Evolutionary conservation across 169 alveolate species (phyloP), one percentile per base, ranked within the genome.

Genomic region (Plasmodium adleri): DNA sequence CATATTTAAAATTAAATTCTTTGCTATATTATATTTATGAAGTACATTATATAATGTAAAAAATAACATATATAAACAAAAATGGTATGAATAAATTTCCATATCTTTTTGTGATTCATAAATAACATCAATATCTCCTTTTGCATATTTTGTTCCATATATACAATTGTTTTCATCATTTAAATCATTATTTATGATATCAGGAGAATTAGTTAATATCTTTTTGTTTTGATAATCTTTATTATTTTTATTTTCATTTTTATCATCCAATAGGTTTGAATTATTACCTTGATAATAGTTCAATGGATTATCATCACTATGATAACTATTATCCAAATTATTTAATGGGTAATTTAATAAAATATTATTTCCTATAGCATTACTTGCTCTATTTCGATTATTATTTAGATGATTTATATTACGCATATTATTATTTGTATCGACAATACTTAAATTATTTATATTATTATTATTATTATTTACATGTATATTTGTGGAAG

Each of bases 41-140:
- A 86, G 71, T 62, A 86, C 64, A 13, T 86, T 71, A 63, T 45
- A 86, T 28, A 86, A 67, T 5, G 88, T 86, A 73, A 86, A 86
- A 24, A 71, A 86, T 59, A 86, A 43, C 92, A 86, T 86, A 54
- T 86, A 72, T 39, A 86, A 66, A 28, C 88, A 86, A 22, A 86
- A 86, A 66, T 86, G 92, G 62, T 86, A 86, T 12, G 86, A 58
- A 74, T 86, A 86, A 45, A 71, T 86, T 72, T 86, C 92, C 92
- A 86, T 86, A 64, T 86, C 92, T 50, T 22, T 83, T 20, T 70
- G 87, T 7, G 92, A 70, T 24, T 70, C 59, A 62, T 86, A 86
- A 71, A 86, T 86, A 10, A 86, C 75, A 72, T 86, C 88, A 10
- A 86, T 43, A 28, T 86, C 88, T 12, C 88, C 92, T 62, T 86